Conservation (phyloP, 2,329 filamentous ascomycete species). For the Arthrobotrys pseudoclavata region DNA sequence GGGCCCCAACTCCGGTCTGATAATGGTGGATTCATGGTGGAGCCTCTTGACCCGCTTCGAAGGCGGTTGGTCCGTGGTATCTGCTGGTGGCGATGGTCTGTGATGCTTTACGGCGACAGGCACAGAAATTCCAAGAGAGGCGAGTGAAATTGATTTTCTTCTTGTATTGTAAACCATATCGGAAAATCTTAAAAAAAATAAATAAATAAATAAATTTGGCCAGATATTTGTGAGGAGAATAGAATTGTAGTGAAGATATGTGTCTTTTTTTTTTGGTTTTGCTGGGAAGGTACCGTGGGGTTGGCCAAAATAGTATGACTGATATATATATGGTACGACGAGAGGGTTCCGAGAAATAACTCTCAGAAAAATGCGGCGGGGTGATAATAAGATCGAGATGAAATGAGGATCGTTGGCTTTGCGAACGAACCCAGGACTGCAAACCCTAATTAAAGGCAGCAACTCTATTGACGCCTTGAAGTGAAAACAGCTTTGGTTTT, state of each 20-base stretch:
- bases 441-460: conserved; percentile 49
- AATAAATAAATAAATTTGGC: conserved; percentile 26
- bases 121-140: conserved; percentile 91
- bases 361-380: conserved; percentile 53
- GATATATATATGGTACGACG: conserved; percentile 46
- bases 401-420: conserved; percentile 37
- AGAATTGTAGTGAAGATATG: conserved; percentile 21
- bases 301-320: conserved; percentile 48
- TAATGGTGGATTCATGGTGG: conserved; percentile 64
- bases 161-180: conserved; percentile 95
- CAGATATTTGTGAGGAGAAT: conserved; percentile 13
- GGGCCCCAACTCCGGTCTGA: conserved; percentile 69
- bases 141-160: conserved; percentile 92
- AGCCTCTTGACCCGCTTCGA: conserved; percentile 70
- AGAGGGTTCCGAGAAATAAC: conserved; percentile 34
- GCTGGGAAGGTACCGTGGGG: background rate
- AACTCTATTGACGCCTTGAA: conserved; percentile 30
- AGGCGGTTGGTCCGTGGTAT: conserved; percentile 72
- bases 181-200: conserved; percentile 44
- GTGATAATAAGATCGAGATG: conserved; percentile 34
- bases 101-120: conserved; percentile 72
- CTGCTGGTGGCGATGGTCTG: conserved; percentile 75
- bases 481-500: conserved; percentile 57
- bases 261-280: conserved; percentile 1
- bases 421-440: conserved; percentile 43